These are phyloP conservation scores for Pythium phragmiticola DNA, from an alignment of 352 stramenopile genomes.

Conservation along the genomic window DNA sequence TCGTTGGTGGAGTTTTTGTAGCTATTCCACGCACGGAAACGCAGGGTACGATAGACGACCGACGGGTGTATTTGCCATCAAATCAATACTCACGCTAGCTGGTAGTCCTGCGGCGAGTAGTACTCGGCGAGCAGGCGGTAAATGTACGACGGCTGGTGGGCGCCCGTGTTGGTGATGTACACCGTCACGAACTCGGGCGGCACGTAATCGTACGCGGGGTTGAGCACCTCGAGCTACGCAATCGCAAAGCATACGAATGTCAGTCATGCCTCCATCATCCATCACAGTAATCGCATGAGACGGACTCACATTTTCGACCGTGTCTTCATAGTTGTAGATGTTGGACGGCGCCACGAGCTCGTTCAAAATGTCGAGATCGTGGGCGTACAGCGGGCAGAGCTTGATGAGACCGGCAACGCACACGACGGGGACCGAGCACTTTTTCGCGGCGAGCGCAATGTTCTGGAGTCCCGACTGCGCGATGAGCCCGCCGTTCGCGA, in stretches of 20 bases:
- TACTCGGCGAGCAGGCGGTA: conserved; percentile 98
- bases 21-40: too few species aligned
- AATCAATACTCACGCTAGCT: conserved; percentile 50
- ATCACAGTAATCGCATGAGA: too few species aligned
- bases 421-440: conserved; percentile 97
- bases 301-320: conserved; percentile 66
- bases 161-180: conserved; percentile 98
- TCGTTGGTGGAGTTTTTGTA: too few species aligned
- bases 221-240: conserved; percentile 92
- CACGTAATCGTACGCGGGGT: conserved; percentile 98
- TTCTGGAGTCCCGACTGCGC: conserved; percentile 94
- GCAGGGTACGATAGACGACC: background rate
- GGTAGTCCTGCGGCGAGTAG: conserved; percentile 97
- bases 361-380: conserved; percentile 96
- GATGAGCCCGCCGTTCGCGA: conserved; percentile 97
- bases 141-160: conserved; percentile 98
- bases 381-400: conserved; percentile 97
- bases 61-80: background rate
- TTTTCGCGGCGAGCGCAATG: conserved; percentile 94
- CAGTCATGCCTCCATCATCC: too few species aligned
- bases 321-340: conserved; percentile 91
- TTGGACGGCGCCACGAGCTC: conserved; percentile 85
- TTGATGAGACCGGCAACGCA: conserved; percentile 97
- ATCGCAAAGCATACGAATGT: conserved; percentile 2
- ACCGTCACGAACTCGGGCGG: conserved; percentile 96